These are phyloP conservation scores for Boletus tylopilopsis DNA, from an alignment of 768 basidiomycete genomes.

Conservation along the genomic window DNA sequence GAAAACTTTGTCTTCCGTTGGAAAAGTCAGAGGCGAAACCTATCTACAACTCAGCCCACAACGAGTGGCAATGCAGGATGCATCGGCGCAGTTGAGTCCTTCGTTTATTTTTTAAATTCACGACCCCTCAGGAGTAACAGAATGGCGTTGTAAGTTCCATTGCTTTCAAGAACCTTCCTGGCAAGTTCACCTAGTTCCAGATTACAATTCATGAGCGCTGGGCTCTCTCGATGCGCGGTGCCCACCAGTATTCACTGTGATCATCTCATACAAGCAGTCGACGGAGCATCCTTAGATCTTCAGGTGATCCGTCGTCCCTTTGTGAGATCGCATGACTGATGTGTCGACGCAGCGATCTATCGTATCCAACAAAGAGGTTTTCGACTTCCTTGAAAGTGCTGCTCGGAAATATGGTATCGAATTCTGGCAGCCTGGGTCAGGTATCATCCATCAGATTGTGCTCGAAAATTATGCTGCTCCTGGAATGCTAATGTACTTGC, in stretches of 20 bases:
- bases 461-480: slow-evolving; percentile 97
- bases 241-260: slow-evolving; percentile 96
- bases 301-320: slow-evolving; percentile 45
- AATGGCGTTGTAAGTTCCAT: slow-evolving; percentile 69
- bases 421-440: slow-evolving; percentile 91
- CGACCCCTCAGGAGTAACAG: slow-evolving; percentile 35
- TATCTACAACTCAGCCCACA: slow-evolving; percentile 91
- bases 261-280: slow-evolving; percentile 92
- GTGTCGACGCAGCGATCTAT: slow-evolving; percentile 62
- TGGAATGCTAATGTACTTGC: slow-evolving; percentile 79
- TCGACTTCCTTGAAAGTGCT: slow-evolving; percentile 94
- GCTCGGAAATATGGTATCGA: slow-evolving; percentile 91
- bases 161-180: not conserved
- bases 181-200: slow-evolving; percentile 36
- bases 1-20: slow-evolving; percentile 58
- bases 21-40: slow-evolving; percentile 75
- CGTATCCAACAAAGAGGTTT: slow-evolving; percentile 90
- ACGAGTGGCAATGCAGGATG: slow-evolving; percentile 97
- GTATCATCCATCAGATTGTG: slow-evolving; percentile 97
- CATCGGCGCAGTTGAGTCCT: slow-evolving; percentile 74
- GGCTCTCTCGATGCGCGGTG: slow-evolving; percentile 77
- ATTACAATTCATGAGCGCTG: slow-evolving; percentile 98
- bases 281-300: slow-evolving; percentile 83
- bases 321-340: not conserved
- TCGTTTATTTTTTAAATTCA: not conserved